Evolutionary conservation across 306 rosid genomes (phyloP).

Genomic region (Psophocarpus tetragonolobus): DNA sequence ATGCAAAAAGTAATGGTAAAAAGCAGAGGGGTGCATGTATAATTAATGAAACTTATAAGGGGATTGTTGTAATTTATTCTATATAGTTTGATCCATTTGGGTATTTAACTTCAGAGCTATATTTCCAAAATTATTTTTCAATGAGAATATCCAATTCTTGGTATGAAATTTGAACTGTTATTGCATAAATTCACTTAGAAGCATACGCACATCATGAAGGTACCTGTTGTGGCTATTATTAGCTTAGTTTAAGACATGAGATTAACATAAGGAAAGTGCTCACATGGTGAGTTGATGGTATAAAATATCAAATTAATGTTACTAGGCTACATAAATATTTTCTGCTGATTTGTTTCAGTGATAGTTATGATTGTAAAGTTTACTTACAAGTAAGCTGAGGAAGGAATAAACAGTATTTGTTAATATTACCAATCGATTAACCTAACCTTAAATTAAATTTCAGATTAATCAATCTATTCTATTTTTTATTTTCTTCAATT

Average conservation of each 20-base stretch:
- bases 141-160: constrained; percentile 9
- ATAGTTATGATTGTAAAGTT: background rate
- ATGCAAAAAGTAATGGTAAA: too few species aligned
- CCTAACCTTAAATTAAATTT: too few species aligned
- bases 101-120: background rate
- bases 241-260: background rate
- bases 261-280: background rate
- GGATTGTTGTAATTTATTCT: too few species aligned
- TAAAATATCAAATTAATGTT: constrained; percentile 3
- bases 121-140: background rate
- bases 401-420: background rate
- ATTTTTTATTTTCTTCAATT: background rate
- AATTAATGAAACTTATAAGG: too few species aligned
- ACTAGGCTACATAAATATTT: constrained; percentile 3
- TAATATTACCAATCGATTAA: background rate
- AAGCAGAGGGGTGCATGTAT: too few species aligned
- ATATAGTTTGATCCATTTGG: background rate
- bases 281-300: background rate
- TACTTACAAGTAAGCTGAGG: background rate
- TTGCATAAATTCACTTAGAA: background rate
- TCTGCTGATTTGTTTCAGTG: background rate
- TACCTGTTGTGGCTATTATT: constrained; percentile 5
- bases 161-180: constrained; percentile 9
- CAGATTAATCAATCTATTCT: too few species aligned
- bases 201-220: background rate